Base-by-base conservation (phyloP, 768 basidiomycete species). In the Polyporus arcularius region DNA sequence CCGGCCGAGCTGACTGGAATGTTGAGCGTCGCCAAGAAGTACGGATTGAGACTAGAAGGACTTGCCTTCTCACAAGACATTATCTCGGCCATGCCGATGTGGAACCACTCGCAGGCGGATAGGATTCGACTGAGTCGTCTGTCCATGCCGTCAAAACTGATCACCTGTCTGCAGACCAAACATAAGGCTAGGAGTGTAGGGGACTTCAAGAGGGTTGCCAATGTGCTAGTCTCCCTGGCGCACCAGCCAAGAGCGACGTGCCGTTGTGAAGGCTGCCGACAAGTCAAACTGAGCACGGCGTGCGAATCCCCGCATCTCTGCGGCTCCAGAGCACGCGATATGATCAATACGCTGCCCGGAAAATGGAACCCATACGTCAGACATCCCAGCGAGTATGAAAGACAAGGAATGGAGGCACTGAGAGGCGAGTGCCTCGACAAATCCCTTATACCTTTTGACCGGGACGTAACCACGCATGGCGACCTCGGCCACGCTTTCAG, bases 381-480 rank as follows among this genome's bases (percentile, higher is more conserved):
- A 8, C 49, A 52, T 4, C 57, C 57, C 3, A 49, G 45, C 11
- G 57, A 58, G 31, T 38, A 50, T 41, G 57, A 58, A 26, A 26
- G 21, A 31, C n/a, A 58, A 1, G 8, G 40, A 4, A 21, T 21
- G 16, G 2, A 10, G 4, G 6, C 18, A 16, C 21, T 47, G 21
- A 16, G 28, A 21, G 7, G 26, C 6, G 11, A 6, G 35, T 7
- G 11, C 42, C 7, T 28, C 2, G 42, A 42, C 2, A 14, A 26
- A 1, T 9, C 8, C 9, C 46, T 48, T 1, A 26, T 43, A 1
- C 8, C n/a, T 3, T 57, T 57, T 11, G 47, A 52, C 14, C 5
- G 50, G 5, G 4, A 12, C 5, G 14, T 58, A 9, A 58, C 50
- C 1, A 26, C 26, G 5, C 0, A 8, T 1, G 50, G 57, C 1